Evolutionary conservation across 371 early-diverging fungal genomes (phyloP).

Genomic region (Blakeslea trispora): DNA sequence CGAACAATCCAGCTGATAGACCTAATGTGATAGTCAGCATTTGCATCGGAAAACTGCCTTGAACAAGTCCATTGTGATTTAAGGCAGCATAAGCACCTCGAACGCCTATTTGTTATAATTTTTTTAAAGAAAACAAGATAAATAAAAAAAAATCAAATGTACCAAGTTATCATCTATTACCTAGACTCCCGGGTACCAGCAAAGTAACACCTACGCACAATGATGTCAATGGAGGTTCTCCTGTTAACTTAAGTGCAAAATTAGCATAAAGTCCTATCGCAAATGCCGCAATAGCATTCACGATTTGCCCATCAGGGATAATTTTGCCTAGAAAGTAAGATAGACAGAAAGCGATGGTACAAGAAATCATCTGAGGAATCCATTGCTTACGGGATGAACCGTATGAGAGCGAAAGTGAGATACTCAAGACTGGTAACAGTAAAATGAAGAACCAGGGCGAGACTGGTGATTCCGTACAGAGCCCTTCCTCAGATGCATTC

Average conservation of each 20-base stretch:
- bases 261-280: conserved; percentile 44
- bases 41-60: conserved; percentile 35
- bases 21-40: conserved; percentile 48
- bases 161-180: conserved; percentile 18
- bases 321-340: conserved; percentile 38
- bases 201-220: conserved; percentile 46
- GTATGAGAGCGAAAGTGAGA: conserved; percentile 41
- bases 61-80: conserved; percentile 32
- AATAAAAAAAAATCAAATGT: conserved; percentile 5
- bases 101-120: no score
- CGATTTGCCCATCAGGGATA: conserved; percentile 37
- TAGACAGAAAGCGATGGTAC: conserved; percentile 34
- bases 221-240: conserved; percentile 41
- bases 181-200: conserved; percentile 50
- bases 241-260: conserved; percentile 37
- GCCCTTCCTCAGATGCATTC: conserved; percentile 25
- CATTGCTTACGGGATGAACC: conserved; percentile 44
- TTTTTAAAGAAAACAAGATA: no score
- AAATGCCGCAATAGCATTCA: conserved; percentile 45
- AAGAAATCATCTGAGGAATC: conserved; percentile 35
- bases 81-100: conserved; percentile 43
- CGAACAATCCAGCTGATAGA: conserved; percentile 46
- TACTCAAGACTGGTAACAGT: conserved; percentile 36
- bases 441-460: conserved; percentile 43
- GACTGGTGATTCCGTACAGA: conserved; percentile 26